Base-by-base conservation (phyloP, 805 yeast genomes). In the Metschnikowia henanensis region DNA sequence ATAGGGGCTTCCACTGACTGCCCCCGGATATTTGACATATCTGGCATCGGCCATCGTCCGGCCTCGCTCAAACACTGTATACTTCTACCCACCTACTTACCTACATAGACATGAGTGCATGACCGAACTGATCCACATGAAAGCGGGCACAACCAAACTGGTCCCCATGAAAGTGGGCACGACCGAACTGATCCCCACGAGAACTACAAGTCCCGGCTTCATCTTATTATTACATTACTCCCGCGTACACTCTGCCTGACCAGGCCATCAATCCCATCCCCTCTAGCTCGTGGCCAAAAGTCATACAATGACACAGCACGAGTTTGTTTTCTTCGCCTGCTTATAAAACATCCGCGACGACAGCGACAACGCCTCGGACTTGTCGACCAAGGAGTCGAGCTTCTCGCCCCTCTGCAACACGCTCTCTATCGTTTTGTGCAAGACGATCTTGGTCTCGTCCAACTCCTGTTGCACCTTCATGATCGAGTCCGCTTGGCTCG, bases 391-490 rank as follows among this genome's bases (percentile, higher is more conserved):
- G 32, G 94, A 77, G 62, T 94, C 99, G 58, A 94, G 79, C 60
- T 90, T 90, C 67, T 94, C 99, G 39, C 99, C 99, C 65, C 99
- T 81, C 66, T 89, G 95, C 62, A 94, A 76, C 7, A 94, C 97
- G 49, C 85, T 77, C 67, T 94, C 97, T 54, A 94, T 92, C 36
- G 97, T 90, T 70, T 92, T 91, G 69, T 94, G 98, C 59, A 94
- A 75, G 31, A 91, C 96, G 56, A 92, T 88, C 73, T 94, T 94
- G 29, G 99, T 94, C 62, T 94, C 99, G 66, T 94, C 99, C 58
- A 94, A 79, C 67, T 94, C 99, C 62, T 90, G 95, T 72, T 94
- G 99, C 18, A 94, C 99, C 65, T 85, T 87, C 95, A 94, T 84
- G 50, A 94, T 82, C 9, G 97, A 85, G 64, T 94, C 99, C 0